phyloP scores from a whole-genome alignment of 2,329 filamentous ascomycete species.

The Chaetomium globosum region DNA sequence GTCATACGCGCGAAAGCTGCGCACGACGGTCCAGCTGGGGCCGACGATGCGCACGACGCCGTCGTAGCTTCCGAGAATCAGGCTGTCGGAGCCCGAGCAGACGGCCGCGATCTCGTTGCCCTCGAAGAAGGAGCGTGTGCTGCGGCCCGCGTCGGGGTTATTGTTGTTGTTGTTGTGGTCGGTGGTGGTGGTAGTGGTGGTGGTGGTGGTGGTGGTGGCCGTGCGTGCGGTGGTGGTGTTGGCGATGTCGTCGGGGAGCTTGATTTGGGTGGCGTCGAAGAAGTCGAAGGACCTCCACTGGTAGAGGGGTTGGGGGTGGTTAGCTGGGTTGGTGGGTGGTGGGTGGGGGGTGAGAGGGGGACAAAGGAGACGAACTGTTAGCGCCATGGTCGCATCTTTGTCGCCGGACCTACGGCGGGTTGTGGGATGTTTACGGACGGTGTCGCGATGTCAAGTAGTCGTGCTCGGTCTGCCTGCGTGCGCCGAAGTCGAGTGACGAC shows the following conservation, averaged over 20 bases:
- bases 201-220: slow-evolving; percentile 61
- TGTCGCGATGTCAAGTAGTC: not conserved
- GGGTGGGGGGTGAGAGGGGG: not conserved
- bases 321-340: slow-evolving; percentile 8
- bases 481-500: slow-evolving; percentile 10
- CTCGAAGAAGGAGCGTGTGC: slow-evolving; percentile 77
- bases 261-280: slow-evolving; percentile 90
- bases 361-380: slow-evolving; percentile 37
- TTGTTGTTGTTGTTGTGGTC: slow-evolving; percentile 65
- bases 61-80: slow-evolving; percentile 85
- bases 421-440: not conserved
- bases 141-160: not conserved
- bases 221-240: slow-evolving; percentile 51
- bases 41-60: slow-evolving; percentile 87
- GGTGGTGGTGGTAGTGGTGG: slow-evolving; percentile 35
- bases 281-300: slow-evolving; percentile 99
- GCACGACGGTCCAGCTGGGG: slow-evolving; percentile 80
- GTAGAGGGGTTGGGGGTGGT: not conserved
- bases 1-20: slow-evolving; percentile 86
- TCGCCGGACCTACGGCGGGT: not conserved
- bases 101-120: slow-evolving; percentile 81
- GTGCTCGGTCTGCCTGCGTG: not conserved
- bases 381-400: slow-evolving; percentile 42
- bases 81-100: slow-evolving; percentile 81
- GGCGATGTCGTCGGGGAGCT: slow-evolving; percentile 74